Base-by-base conservation (phyloP, 1,284 basidiomycete genomes). In the Agaricales sp. region DNA sequence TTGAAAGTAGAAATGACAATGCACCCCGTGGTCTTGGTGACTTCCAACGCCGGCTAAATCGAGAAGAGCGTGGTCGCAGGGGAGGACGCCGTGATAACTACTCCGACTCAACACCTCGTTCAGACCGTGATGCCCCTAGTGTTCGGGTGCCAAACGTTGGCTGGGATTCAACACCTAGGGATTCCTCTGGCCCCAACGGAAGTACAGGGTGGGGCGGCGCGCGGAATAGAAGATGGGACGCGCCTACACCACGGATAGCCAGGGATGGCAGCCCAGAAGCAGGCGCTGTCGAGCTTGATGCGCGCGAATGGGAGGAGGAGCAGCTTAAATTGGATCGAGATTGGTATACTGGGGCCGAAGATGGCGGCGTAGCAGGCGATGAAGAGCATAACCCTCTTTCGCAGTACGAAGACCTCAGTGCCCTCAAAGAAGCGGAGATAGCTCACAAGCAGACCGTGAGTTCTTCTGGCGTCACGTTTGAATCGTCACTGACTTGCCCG, bases 281-380 rank as follows among this genome's bases (percentile, higher is more conserved):
- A 37, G 76, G 67, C 30, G 70, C 70, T 39, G 64, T 74, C 30
- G 80, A 71, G 12, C 64, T 86, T 22, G 82, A 87, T 59, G 73
- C 77, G 25, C 74, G 87, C 49, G 93, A 94, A 58, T 97, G 92
- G 92, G 93, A 95, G 62, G 92, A 96, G 57, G 93, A 96, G 63
- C 91, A 95, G 62, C 75, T 92, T 4, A 75, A 77, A 44, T 62
- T 96, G 58, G 93, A 97, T 63, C 74, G 93, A 14, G 92, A 95
- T 62, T 98, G 93, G 93, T 98, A 97, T 61, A 87, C 80, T 53
- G 80, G 82, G 38, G 89, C 90, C 26, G 92, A 95, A 60, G 91
- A 92, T 54, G 87, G 88, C 18, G 84, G 79, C 1, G 72, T 92
- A 12, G 82, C 84, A 3, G 92, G 89, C 3, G 90, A 94, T 53